phyloP scores from a whole-genome alignment of 805 yeast species.

The Ogataea nonfermentans region DNA sequence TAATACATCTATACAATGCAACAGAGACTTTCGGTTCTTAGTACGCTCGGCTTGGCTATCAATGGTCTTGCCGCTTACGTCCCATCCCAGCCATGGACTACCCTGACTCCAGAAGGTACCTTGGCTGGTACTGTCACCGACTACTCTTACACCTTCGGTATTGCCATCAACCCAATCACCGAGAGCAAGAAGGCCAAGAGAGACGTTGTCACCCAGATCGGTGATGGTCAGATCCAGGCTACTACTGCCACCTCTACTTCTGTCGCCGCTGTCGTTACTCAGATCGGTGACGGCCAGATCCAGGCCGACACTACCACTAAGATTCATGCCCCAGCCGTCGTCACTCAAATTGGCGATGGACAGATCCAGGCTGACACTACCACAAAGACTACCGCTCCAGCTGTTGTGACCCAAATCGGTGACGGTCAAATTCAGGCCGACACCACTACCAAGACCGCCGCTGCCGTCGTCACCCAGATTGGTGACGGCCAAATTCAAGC shows the following conservation, averaged over 20 bases:
- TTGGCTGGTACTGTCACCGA: slow-evolving; percentile 56
- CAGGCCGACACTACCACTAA: slow-evolving; percentile 39
- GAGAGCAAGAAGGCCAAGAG: slow-evolving; percentile 22
- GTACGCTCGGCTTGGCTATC: slow-evolving; percentile 44
- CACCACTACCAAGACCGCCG: slow-evolving; percentile 35
- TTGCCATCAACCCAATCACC: slow-evolving; percentile 57
- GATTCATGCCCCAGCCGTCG: slow-evolving; percentile 36
- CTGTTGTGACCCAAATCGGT: slow-evolving; percentile 42
- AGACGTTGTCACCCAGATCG: slow-evolving; percentile 46
- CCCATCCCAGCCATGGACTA: slow-evolving; percentile 67
- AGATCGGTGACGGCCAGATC: slow-evolving; percentile 62
- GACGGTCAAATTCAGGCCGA: slow-evolving; percentile 50
- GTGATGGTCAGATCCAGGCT: slow-evolving; percentile 55
- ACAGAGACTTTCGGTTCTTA: slow-evolving; percentile 25
- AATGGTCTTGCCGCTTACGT: slow-evolving; percentile 57
- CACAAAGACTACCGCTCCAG: slow-evolving; percentile 24
- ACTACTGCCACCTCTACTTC: slow-evolving; percentile 41
- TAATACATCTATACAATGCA: slow-evolving; percentile 21
- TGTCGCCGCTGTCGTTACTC: slow-evolving; percentile 45
- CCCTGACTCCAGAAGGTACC: slow-evolving; percentile 61
- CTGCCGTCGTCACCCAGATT: slow-evolving; percentile 44
- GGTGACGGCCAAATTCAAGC: slow-evolving; percentile 53
- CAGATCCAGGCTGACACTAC: slow-evolving; percentile 43
- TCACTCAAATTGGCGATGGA: slow-evolving; percentile 51
- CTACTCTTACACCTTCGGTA: slow-evolving; percentile 63